phyloP scores from a whole-genome alignment of 306 rosid genomes.

The Cucurbita argyrosperma region DNA sequence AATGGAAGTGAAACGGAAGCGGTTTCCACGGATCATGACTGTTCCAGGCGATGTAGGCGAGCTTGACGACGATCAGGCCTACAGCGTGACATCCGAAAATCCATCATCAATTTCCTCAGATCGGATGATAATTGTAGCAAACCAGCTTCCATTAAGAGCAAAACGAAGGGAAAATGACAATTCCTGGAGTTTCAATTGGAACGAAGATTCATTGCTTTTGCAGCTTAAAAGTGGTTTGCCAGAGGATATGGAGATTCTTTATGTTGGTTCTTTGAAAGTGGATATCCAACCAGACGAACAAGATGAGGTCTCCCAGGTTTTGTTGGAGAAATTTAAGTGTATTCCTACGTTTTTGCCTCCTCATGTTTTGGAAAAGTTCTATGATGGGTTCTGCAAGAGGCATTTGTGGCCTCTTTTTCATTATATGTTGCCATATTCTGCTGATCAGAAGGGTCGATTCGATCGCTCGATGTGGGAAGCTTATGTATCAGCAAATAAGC shows the following conservation, averaged over 20 bases:
- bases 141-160: constrained; percentile 68
- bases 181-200: constrained; percentile 73
- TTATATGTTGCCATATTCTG: constrained; percentile 57
- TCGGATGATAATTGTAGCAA: constrained; percentile 62
- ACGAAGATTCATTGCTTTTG: constrained; percentile 60
- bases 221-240: constrained; percentile 76
- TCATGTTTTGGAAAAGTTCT: constrained; percentile 40
- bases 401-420: constrained; percentile 82
- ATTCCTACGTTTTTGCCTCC: constrained; percentile 62
- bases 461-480: constrained; percentile 69
- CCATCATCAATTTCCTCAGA: constrained; percentile 40
- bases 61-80: constrained; percentile 52
- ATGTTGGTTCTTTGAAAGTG: constrained; percentile 48
- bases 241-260: constrained; percentile 59
- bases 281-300: constrained; percentile 51
- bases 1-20: constrained; percentile 33
- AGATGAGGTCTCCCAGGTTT: constrained; percentile 52
- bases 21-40: constrained; percentile 53
- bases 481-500: constrained; percentile 55
- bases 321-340: constrained; percentile 47
- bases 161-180: constrained; percentile 38
- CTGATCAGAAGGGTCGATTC: constrained; percentile 46
- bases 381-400: constrained; percentile 74
- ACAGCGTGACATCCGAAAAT: constrained; percentile 48
- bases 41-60: constrained; percentile 50